These are phyloP conservation scores for Leptomonas seymouri DNA, from an alignment of 208 protist species.

Conservation along the genomic window DNA sequence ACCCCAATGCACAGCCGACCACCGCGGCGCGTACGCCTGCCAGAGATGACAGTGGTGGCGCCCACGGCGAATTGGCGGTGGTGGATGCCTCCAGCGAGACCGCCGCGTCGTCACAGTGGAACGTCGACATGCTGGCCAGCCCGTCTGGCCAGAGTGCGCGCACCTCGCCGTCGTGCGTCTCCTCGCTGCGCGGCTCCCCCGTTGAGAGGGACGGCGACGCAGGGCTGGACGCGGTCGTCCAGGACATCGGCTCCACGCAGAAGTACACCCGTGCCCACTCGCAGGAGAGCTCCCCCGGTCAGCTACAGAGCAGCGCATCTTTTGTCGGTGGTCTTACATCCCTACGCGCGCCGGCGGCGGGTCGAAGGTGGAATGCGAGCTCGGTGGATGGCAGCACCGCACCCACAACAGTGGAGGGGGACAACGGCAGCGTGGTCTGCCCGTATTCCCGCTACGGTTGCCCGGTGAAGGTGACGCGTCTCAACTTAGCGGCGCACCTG, in stretches of 20 bases:
- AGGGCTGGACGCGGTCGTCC: neutral
- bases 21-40: conserved; percentile 1
- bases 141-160: neutral
- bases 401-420: neutral
- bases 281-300: conserved; percentile 2
- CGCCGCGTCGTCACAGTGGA: neutral
- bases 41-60: neutral
- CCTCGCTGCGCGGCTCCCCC: neutral
- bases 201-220: neutral
- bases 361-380: conserved; percentile 9
- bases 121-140: conserved; percentile 1
- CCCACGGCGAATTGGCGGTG: neutral
- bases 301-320: conserved; percentile 16
- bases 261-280: conserved; percentile 31
- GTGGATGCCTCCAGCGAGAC: neutral
- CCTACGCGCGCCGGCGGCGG: conserved; percentile 17
- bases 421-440: conserved; percentile 39
- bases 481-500: conserved; percentile 55
- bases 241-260: conserved; percentile 20
- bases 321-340: conserved; percentile 19
- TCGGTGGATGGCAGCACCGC: neutral
- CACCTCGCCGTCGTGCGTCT: neutral
- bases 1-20: conserved; percentile 41
- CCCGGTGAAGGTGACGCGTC: conserved; percentile 42
- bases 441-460: conserved; percentile 81